Evolutionary conservation across 1,284 basidiomycete species (phyloP).

Genomic region (Rhodotorula glutinis): DNA sequence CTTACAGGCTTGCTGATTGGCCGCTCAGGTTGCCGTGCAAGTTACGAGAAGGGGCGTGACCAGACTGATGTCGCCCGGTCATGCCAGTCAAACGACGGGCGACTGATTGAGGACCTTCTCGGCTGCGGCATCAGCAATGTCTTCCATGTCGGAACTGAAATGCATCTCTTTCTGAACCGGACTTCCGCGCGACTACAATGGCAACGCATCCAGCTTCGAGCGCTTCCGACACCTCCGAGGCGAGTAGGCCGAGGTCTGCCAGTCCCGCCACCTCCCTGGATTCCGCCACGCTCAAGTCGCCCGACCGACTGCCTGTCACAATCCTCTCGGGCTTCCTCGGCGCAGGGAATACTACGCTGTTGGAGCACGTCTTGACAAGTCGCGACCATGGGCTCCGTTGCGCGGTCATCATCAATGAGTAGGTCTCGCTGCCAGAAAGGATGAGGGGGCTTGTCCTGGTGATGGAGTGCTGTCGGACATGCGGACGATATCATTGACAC

Average conservation of each 20-base stretch:
- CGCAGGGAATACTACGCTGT: slow-evolving; percentile 50
- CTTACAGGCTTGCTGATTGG: too few relatives aligned
- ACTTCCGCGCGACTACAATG: not conserved
- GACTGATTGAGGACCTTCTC: too few relatives aligned
- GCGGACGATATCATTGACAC: too few relatives aligned
- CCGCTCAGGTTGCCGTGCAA: too few relatives aligned
- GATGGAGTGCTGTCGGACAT: too few relatives aligned
- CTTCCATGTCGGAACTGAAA: too few relatives aligned
- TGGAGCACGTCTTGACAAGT: slow-evolving; percentile 51
- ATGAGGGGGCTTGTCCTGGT: too few relatives aligned
- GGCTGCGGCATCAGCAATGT: too few relatives aligned
- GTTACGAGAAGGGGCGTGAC: too few relatives aligned
- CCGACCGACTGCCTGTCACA: slow-evolving; percentile 51
- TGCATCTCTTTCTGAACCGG: not conserved
- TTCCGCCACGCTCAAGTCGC: not conserved
- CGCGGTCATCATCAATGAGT: slow-evolving; percentile 54
- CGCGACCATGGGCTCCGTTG: slow-evolving; percentile 51
- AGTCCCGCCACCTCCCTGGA: not conserved
- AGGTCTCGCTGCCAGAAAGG: too few relatives aligned
- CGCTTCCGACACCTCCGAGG: not conserved
- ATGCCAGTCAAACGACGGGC: too few relatives aligned
- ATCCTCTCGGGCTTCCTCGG: slow-evolving; percentile 53
- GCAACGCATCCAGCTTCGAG: not conserved
- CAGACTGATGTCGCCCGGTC: too few relatives aligned
- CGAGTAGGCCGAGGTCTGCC: not conserved